Evolutionary conservation across 345 rosid genomes (phyloP).

Genomic region (Bretschneidera sinensis): DNA sequence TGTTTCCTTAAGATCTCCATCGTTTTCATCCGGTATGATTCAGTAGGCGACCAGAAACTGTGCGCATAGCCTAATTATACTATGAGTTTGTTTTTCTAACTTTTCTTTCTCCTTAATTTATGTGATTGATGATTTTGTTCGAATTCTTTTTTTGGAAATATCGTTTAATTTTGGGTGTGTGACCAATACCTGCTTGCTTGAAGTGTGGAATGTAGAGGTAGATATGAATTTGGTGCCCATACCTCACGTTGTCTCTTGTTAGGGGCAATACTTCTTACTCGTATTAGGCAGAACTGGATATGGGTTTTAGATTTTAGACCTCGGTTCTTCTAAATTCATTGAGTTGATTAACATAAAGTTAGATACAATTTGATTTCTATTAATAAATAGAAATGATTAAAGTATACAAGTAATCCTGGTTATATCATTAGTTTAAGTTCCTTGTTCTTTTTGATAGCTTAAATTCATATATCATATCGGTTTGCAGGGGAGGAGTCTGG

Average conservation of each 20-base stretch:
- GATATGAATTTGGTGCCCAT: slow-evolving; percentile 19
- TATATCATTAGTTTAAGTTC: neutral
- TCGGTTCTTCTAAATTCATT: too few relatives aligned
- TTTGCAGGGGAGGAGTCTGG: slow-evolving; percentile 25
- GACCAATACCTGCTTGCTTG: neutral
- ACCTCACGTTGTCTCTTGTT: neutral
- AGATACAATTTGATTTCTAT: neutral
- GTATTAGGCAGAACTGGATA: slow-evolving; percentile 10
- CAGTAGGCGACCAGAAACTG: slow-evolving; percentile 24
- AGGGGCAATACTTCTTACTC: neutral
- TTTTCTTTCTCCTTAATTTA: neutral
- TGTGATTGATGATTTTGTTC: slow-evolving; percentile 12
- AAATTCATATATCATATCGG: neutral
- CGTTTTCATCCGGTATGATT: slow-evolving; percentile 28
- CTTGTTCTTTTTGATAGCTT: neutral
- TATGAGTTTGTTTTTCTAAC: slow-evolving; percentile 30
- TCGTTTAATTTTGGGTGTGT: neutral
- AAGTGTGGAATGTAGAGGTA: slow-evolving; percentile 16
- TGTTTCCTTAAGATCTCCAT: slow-evolving; percentile 55
- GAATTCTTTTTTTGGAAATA: too few relatives aligned
- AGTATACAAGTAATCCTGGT: neutral
- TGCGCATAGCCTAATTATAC: slow-evolving; percentile 16
- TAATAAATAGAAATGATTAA: neutral
- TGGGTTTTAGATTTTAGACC: slow-evolving; percentile 12
- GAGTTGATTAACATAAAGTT: too few relatives aligned